Evolutionary conservation across 345 rosid genomes (phyloP), one percentile per base, ranked within the genome.

Genomic region (Kandelia obovata): DNA sequence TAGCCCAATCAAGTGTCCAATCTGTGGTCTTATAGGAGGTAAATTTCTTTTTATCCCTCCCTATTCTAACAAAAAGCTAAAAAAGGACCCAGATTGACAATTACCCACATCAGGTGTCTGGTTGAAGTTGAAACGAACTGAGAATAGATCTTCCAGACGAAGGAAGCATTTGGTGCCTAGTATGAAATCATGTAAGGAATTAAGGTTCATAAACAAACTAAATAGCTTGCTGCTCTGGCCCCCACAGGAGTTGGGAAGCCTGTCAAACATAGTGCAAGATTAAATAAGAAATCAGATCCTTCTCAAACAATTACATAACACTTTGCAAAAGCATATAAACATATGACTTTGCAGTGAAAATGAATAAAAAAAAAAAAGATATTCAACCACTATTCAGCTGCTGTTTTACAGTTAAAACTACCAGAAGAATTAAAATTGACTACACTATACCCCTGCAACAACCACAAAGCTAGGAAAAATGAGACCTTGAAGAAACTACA

Each of bases 201-300:
- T 46, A 51, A 61, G 39, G 62, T 64, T 72, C 64, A 58, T 62
- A 77, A 75, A 73, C 65, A 52, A 78, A 75, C 61, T 55, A 78
- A 70, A 60, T 16, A 47, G 71, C 72, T 72, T 66, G 73, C 71
- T 56, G 58, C 47, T 71, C 83, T 76, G 73, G 77, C 76, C 77
- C 84, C 82, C 77, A 78, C 61, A 53, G 23, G 55, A 63, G 76
- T 78, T 74, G 80, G 86, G 84, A 82, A 82, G 80, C 80, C 84
- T 67, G 80, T 75, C 73, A 74, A 75, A 76, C 74, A 80, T 76
- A 51, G 65, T 1, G 9, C 76, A 62, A 51, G 79, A 67, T 34
- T 52, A 64, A 32, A 23, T 66, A 26, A 49, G 11, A 53, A 26
- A 71, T 78, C 51, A 76, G 81, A 75, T 65, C 26, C 8, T 20